Conservation (phyloP, 2,329 filamentous ascomycete species). For the Xylaria sp. region DNA sequence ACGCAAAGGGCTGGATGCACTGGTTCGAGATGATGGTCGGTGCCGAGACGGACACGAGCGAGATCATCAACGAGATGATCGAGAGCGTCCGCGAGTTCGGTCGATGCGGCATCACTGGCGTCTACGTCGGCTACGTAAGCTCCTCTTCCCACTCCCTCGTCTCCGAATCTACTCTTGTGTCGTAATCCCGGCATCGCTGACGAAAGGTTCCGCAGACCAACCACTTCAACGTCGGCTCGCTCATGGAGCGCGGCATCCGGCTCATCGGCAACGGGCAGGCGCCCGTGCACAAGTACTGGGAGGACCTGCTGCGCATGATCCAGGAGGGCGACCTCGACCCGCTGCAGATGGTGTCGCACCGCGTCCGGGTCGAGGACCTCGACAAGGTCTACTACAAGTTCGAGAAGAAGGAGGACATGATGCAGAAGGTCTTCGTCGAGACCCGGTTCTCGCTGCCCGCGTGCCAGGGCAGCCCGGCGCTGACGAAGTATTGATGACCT, state of each 20-base stretch:
- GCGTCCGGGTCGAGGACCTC: constrained; percentile 73
- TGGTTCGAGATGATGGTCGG: constrained; percentile 63
- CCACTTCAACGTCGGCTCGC: constrained; percentile 79
- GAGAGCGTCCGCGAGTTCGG: constrained; percentile 73
- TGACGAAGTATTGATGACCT: constrained; percentile 46
- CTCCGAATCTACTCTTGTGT: background rate
- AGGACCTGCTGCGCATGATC: constrained; percentile 71
- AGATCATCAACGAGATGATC: constrained; percentile 80
- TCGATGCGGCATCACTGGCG: constrained; percentile 75
- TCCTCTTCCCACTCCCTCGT: background rate
- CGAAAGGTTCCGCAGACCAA: constrained; percentile 72
- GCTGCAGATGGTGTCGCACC: constrained; percentile 79
- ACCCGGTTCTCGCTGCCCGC: constrained; percentile 58
- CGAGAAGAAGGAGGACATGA: constrained; percentile 63
- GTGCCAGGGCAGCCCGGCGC: constrained; percentile 45
- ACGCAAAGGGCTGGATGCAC: constrained; percentile 63
- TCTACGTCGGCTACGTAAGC: constrained; percentile 62
- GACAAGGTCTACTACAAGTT: constrained; percentile 68
- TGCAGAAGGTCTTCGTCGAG: constrained; percentile 79
- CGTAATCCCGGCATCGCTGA: too few species aligned
- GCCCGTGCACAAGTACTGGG: constrained; percentile 84
- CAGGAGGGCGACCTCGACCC: constrained; percentile 71
- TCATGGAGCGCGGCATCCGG: constrained; percentile 86
- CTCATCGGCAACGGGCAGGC: constrained; percentile 70
- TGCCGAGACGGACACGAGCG: constrained; percentile 81